A percentile compares a stretch with the other conserved stretches of the same genome.
phyloP scores from a whole-genome alignment of 2,329 filamentous ascomycete species.

The Fusarium sp. region DNA sequence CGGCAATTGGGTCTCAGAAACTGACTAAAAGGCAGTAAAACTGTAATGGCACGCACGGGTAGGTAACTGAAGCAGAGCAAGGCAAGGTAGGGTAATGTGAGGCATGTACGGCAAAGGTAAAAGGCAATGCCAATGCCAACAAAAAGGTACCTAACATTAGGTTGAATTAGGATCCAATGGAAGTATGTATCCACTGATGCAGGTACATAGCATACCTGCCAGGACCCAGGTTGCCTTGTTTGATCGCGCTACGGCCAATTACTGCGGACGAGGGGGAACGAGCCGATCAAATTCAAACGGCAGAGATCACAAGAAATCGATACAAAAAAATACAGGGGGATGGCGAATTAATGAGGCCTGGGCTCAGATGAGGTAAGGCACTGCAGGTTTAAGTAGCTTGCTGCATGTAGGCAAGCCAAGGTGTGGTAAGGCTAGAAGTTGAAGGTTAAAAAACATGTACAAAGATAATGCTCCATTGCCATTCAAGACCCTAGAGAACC shows the following conservation, averaged over 20 bases:
- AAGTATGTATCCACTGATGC: conserved; percentile 44
- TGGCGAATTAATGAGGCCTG: conserved; percentile 36
- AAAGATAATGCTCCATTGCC: neutral
- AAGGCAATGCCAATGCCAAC: neutral
- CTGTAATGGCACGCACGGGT: conserved; percentile 10
- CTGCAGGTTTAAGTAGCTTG: neutral
- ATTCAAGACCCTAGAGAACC: conserved; percentile 3
- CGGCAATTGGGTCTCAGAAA: conserved; percentile 26
- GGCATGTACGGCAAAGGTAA: neutral
- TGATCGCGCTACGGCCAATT: conserved; percentile 46
- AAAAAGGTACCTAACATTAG: neutral
- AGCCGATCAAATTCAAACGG: conserved; percentile 38
- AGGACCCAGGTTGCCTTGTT: conserved; percentile 33
- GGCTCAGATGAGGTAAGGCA: conserved; percentile 27
- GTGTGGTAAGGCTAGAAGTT: conserved; percentile 20
- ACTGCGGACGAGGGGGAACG: conserved; percentile 28
- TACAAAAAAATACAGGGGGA: conserved; percentile 1
- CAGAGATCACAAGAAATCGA: conserved; percentile 3
- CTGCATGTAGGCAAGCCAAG: conserved; percentile 2
- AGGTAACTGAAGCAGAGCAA: neutral
- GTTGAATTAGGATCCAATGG: conserved; percentile 11
- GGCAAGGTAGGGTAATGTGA: neutral
- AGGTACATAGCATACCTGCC: conserved; percentile 29
- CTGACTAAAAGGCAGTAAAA: conserved; percentile 7
- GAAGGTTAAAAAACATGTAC: conserved; percentile 4